phyloP scores from a whole-genome alignment of 768 basidiomycete species.

The Termitomyces sp. region DNA sequence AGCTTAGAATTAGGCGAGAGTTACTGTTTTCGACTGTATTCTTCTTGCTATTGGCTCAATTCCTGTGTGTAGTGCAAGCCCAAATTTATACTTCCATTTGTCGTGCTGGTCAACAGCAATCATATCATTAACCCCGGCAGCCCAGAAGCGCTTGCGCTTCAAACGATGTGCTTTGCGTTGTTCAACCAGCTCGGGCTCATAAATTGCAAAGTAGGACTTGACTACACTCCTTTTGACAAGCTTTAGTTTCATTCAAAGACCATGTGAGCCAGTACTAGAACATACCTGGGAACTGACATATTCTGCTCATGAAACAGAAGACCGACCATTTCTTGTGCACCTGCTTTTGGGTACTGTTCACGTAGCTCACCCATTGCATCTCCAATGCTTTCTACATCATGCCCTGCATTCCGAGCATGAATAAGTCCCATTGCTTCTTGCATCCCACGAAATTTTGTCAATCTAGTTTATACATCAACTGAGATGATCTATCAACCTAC shows the following conservation, averaged over 20 bases:
- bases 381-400: slow-evolving; percentile 20
- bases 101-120: slow-evolving; percentile 39
- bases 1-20: slow-evolving; percentile 21
- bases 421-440: slow-evolving; percentile 15
- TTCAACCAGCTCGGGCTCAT: slow-evolving; percentile 17
- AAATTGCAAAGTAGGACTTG: background rate
- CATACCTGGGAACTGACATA: slow-evolving; percentile 22
- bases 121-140: slow-evolving; percentile 36
- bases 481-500: too few relatives aligned
- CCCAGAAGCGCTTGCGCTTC: slow-evolving; percentile 23
- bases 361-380: slow-evolving; percentile 14
- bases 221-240: background rate
- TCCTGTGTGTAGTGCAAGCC: slow-evolving; percentile 27
- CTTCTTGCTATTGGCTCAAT: slow-evolving; percentile 26
- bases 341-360: slow-evolving; percentile 21
- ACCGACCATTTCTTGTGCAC: slow-evolving; percentile 20
- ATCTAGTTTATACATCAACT: too few relatives aligned
- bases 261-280: too few relatives aligned
- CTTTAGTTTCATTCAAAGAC: background rate
- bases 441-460: slow-evolving; percentile 15
- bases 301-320: slow-evolving; percentile 20
- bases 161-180: slow-evolving; percentile 8
- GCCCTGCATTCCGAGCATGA: slow-evolving; percentile 14
- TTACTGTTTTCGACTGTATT: slow-evolving; percentile 26
- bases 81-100: slow-evolving; percentile 36